Evolutionary conservation across 2,329 filamentous ascomycete genomes (phyloP), one percentile per base, ranked within the genome.

Genomic region (Ascochyta pisi): DNA sequence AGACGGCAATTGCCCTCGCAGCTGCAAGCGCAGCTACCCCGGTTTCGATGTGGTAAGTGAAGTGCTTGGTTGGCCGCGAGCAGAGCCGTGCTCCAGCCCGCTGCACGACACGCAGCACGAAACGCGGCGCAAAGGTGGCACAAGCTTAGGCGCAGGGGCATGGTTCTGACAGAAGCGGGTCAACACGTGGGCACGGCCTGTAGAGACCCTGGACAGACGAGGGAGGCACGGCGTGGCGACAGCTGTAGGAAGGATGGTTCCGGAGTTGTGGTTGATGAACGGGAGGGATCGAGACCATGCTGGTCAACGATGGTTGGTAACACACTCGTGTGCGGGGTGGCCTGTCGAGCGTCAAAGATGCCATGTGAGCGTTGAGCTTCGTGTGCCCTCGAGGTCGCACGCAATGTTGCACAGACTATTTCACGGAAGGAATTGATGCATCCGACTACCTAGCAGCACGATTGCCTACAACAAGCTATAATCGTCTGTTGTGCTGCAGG

Each of bases 21-120:
- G n/a, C 37, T 19, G 19, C 19, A 19, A 42, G 47, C 38, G 40
- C 29, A 24, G 41, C 53, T 37, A 52, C 54, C 54, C 44, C 49
- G 27, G 49, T 57, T 57, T 57, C 39, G 39, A 57, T 57, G 44
- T 52, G 49, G 54, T 57, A 57, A 57, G 35, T 46, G 46, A 43
- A 8, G 46, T 24, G 45, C 41, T 39, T 56, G 47, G 31, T 42
- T 42, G 53, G 53, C n/a, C 53, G 45, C 52, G 52, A 54, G 34
- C n/a, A 42, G 33, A 43, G 27, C 53, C 53, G 53, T 56, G 53
- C 47, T 23, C 53, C 53, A 56, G 47, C 43, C 48, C 54, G 48
- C 48, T 57, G 54, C 54, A 57, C 49, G 48, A 57, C 54, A 57
- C 39, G 29, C 42, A 51, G 45, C 35, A 55, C 37, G 35, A 56